These are phyloP conservation scores for Podila epigama DNA, from an alignment of 192 early-diverging fungal species.

Conservation along the genomic window DNA sequence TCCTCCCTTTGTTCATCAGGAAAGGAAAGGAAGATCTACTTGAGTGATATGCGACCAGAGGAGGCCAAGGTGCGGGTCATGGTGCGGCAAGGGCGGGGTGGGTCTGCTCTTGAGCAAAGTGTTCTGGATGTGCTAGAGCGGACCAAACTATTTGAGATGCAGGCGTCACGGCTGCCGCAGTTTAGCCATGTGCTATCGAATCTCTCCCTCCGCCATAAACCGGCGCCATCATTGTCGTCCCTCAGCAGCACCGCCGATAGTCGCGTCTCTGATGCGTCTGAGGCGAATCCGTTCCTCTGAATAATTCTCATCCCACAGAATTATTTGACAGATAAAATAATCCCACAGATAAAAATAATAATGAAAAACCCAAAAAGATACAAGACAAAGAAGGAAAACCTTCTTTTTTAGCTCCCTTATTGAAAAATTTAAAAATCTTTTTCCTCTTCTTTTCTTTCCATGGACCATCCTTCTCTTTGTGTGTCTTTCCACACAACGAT, in stretches of 20 bases:
- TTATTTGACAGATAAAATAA: too few species aligned
- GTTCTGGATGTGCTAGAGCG: conserved; percentile 26
- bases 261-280: too few species aligned
- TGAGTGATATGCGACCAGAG: conserved; percentile 3
- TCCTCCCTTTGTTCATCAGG: too few species aligned
- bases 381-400: too few species aligned
- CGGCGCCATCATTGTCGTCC: neutral
- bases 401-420: too few species aligned
- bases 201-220: conserved; percentile 1
- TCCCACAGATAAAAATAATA: too few species aligned
- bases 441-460: neutral
- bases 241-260: neutral
- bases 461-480: too few species aligned
- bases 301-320: too few species aligned
- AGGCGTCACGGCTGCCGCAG: conserved; percentile 23
- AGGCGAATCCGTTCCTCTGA: conserved; percentile 5
- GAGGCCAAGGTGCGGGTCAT: conserved; percentile 23
- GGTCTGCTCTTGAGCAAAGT: conserved; percentile 14
- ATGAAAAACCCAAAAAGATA: too few species aligned
- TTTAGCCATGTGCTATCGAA: conserved; percentile 15
- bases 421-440: neutral
- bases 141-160: conserved; percentile 38
- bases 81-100: conserved; percentile 18
- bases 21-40: neutral
- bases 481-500: neutral